Evolutionary conservation across 1,139 yeast species (phyloP), one percentile per base, ranked within the genome.

Genomic region (Kodamaea sp.): DNA sequence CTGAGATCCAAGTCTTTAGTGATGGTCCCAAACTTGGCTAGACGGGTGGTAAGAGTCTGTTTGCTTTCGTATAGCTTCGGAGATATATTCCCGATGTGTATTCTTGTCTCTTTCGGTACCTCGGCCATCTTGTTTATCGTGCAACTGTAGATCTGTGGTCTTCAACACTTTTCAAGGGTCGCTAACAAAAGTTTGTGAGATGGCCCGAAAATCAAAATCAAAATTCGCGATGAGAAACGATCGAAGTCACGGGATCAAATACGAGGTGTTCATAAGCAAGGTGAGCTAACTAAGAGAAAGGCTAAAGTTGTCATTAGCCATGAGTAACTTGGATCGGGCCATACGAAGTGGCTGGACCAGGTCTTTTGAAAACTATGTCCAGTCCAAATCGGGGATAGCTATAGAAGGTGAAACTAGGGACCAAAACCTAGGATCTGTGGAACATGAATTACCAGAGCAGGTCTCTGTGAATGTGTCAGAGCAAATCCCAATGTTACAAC

Each of bases 41-140:
- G 56, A 42, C 88, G 63, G 2, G 57, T 31, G 26, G 59, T 62
- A 26, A 86, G 59, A 27, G 70, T 74, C 0, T 51, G 51, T 0
- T 66, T 57, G 20, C 66, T 63, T 4, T 65, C 65, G 2, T 76
- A 73, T 11, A 85, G 63, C 14, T 65, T 61, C 2, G 70, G 59
- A 2, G 92, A 79, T 26, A 86, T 72, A 37, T 80, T 74, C 10
- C 95, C 92, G 10, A 86, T 76, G 51, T 81, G 84, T n/a, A 85
- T 53, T 29, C 90, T 54, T 31, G 53, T 48, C 19, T 47, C 52
- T 24, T 49, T 45, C 24, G 34, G 36, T 8, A 32, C 45, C 3
- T 27, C 28, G 11, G 31, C 16, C 25, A 23, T 30, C 11, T 8
- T 24, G 24, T 5, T 13, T 23, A 9, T 12, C 11, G 25, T 16